These are phyloP conservation scores for Rhodotorula sp. DNA, from an alignment of 1,284 basidiomycete genomes.

Conservation along the genomic window DNA sequence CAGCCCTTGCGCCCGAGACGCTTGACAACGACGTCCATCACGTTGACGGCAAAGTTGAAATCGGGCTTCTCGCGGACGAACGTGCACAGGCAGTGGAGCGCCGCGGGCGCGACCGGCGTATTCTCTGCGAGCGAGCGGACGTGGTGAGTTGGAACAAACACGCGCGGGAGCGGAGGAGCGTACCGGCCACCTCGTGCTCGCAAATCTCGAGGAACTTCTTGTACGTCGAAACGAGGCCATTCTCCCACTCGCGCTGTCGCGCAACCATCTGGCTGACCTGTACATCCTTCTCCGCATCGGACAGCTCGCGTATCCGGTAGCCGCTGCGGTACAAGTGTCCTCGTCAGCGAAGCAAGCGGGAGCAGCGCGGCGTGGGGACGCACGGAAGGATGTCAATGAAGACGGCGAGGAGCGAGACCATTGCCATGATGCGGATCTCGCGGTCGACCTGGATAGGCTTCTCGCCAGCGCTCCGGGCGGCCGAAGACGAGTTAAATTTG, in stretches of 20 bases:
- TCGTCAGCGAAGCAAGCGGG: background rate
- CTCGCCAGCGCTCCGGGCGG: conserved; percentile 57
- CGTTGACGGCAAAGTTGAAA: conserved; percentile 95
- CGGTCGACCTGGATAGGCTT: conserved; percentile 69
- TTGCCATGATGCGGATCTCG: conserved; percentile 80
- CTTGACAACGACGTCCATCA: conserved; percentile 84
- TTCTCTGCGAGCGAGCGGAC: conserved; percentile 59
- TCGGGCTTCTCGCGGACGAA: conserved; percentile 81
- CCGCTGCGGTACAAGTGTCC: conserved; percentile 43
- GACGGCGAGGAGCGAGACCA: conserved; percentile 88
- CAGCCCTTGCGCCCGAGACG: conserved; percentile 81
- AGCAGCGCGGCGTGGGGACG: conserved; percentile 55
- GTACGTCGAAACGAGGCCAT: conserved; percentile 87
- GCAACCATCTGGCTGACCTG: conserved; percentile 94
- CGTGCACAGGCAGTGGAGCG: conserved; percentile 83
- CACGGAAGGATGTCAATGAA: conserved; percentile 96
- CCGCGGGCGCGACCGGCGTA: conserved; percentile 68
- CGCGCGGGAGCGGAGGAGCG: conserved; percentile 42
- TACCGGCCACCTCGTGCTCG: conserved; percentile 84
- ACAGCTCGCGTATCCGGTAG: conserved; percentile 77
- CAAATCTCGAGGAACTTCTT: conserved; percentile 82
- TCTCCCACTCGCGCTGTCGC: conserved; percentile 90
- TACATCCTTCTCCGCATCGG: conserved; percentile 85
- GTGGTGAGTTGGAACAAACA: conserved; percentile 9
- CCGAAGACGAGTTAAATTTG: conserved; percentile 65